Evolutionary conservation across 352 stramenopile species (phyloP), one percentile per base, ranked within the genome.

Genomic region (Phytophthora pinifolia): DNA sequence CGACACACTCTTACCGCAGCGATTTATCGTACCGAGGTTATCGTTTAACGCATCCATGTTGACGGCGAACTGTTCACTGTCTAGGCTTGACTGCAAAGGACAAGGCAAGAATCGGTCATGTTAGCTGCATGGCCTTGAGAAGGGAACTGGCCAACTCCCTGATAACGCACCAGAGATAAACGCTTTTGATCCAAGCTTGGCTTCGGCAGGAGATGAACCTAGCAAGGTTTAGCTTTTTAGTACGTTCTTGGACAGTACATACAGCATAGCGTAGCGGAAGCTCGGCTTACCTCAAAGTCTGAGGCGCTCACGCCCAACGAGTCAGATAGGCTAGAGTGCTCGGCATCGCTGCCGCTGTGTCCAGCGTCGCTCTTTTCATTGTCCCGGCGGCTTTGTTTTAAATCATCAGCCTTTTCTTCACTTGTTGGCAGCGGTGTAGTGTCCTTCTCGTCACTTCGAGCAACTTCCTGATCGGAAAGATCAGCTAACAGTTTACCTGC

Each of bases 31-130:
- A 88, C 80, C 54, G 13, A 66, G 44, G 32, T 78, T 67, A 41
- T 55, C 83, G 18, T 76, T 67, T 6, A 92, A 57, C 14, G 75
- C 81, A 27, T 84, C 69, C 9, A 72, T 55, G 34, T 92, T 86
- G 20, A 92, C 69, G 13, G 65, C 71, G 67, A 92, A 89, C 14
- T 86, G 88, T 13, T 88, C 81, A 46, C 79, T 91, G 29, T 88
- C 83, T 27, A 83, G 59, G 53, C 79, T 89, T 2, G 81, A 88
- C 77, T 88, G 44, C 13, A 46, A 29, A n/a, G 2, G 27, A 17
- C 14, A 39, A 46, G 36, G 31, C 37, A 5, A 46, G 13, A 15
- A 25, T 29, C 7, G 31, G 33, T 36, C 25, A 29, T 29, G 25
- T 29, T 29, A 8, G 25, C 25, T 9, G 25, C 25, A 8, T 29